Evolutionary conservation across 768 basidiomycete species (phyloP), one percentile per base, ranked within the genome.

Genomic region (Termitomyces bulborhizus): DNA sequence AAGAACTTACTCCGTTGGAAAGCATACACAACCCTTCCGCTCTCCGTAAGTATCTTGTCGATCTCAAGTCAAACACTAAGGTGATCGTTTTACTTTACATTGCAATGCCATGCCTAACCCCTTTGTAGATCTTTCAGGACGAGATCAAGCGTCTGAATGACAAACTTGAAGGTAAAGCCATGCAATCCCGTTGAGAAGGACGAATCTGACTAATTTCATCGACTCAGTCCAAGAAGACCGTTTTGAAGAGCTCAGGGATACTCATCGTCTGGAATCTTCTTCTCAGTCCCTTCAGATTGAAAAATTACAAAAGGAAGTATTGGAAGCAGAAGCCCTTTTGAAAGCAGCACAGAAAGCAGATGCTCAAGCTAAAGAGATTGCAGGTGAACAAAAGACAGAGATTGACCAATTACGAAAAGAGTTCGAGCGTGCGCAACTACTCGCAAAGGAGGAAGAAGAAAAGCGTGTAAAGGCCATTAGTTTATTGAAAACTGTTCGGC

Each of bases 381-480:
- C 72, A 4, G 67, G 74, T 1, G 81, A 77, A 53, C 81, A 77
- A 41, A 77, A 80, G 51, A 69, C 71, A 0, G 84, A 89, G 40
- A 69, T 86, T 0, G 77, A 79, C 2, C 77, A 75, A 16, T 71
- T 93, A n/a, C 76, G 77, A 46, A 68, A 75, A 16, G 90, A 97
- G 54, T 68, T 86, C 1, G 78, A 84, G 46, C 80, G 79, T 44
- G 71, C 79, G 3, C 85, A 83, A 59, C 74, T 73, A 18, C 53
- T 75, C 9, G 86, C 84, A 5, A 97, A 91, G 68, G 95, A 98
- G 57, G 97, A 98, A 66, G 97, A 98, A 68, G 97, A 99, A 71
- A 98, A 99, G 71, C 84, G 96, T 12, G 83, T 85, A 18, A 99
- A 98, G 65, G 95, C 95, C 0, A 88, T 98, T 60, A 88, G 85